phyloP scores from a whole-genome alignment of 1,284 basidiomycete species.

The Heterobasidion annosum region DNA sequence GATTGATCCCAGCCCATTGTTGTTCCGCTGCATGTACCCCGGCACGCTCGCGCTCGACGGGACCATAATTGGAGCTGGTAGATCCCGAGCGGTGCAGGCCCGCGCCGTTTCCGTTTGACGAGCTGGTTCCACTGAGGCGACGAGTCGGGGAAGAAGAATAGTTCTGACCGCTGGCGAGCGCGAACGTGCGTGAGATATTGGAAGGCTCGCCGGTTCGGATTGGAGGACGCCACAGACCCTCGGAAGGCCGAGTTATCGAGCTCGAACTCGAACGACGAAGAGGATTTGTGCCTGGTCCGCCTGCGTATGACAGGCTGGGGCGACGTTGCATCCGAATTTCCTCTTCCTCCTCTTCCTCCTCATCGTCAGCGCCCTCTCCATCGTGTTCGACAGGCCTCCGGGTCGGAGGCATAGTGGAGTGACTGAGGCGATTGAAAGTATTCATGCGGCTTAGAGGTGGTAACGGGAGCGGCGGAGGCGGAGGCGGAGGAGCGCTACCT shows the following conservation, averaged over 20 bases:
- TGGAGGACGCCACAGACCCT: constrained; percentile 4
- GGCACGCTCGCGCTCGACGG: not conserved
- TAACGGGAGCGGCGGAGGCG: not conserved
- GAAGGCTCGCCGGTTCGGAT: constrained; percentile 8
- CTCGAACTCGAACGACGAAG: constrained; percentile 11
- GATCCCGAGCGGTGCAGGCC: constrained; percentile 10
- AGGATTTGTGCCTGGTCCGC: not conserved
- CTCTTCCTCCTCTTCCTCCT: constrained; percentile 1
- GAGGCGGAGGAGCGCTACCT: not conserved
- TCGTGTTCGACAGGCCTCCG: not conserved
- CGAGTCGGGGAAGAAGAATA: constrained; percentile 7
- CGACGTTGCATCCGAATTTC: not conserved
- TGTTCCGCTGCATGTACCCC: not conserved
- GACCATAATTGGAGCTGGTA: constrained; percentile 3
- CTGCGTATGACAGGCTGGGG: constrained; percentile 2
- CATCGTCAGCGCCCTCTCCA: not conserved
- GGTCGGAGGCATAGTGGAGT: not conserved
- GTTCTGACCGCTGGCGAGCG: constrained; percentile 9
- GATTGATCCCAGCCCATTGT: not conserved
- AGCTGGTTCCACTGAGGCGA: constrained; percentile 9
- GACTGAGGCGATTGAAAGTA: not conserved
- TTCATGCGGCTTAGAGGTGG: not conserved
- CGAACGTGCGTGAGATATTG: constrained; percentile 12
- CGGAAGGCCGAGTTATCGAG: constrained; percentile 3
- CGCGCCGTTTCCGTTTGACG: constrained; percentile 1